Percentiles rank a stretch among this genome's conserved stretches.
Evolutionary conservation across 768 basidiomycete species (phyloP).

Genomic region (Pleurotus tuber-regium): DNA sequence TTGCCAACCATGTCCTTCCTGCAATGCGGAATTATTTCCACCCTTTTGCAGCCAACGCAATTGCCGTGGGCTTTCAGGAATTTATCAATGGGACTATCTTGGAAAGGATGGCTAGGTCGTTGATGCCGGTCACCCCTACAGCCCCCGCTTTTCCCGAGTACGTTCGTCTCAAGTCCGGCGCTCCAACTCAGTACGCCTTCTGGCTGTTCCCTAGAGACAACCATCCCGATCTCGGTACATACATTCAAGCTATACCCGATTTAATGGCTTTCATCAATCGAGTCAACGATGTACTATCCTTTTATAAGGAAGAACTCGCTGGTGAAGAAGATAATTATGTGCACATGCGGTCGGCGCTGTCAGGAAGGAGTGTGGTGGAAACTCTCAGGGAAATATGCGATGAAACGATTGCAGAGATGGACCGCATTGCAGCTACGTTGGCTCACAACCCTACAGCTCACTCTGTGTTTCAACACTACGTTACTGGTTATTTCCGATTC

Average conservation of each 20-base stretch:
- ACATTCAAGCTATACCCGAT: conserved; percentile 4
- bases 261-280: not conserved
- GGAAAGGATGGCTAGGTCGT: not conserved
- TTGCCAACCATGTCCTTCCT: not conserved
- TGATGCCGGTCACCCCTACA: not conserved
- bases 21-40: not conserved
- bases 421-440: not conserved
- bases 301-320: conserved; percentile 7
- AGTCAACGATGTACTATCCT: conserved; percentile 4
- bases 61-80: not conserved
- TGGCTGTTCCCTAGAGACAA: conserved; percentile 1
- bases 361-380: not conserved
- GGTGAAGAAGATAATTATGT: conserved; percentile 6
- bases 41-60: not conserved
- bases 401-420: not conserved
- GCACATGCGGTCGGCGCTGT: not conserved
- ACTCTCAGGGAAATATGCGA: conserved; percentile 1
- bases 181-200: not conserved
- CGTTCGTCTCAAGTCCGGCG: conserved; percentile 8
- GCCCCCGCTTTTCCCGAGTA: conserved; percentile 1
- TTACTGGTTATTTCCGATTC: not conserved
- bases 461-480: not conserved
- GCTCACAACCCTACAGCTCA: not conserved
- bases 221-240: not conserved
- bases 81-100: not conserved